These are phyloP conservation scores for Aethionema arabicum DNA, from an alignment of 345 rosid genomes.

Conservation along the genomic window DNA sequence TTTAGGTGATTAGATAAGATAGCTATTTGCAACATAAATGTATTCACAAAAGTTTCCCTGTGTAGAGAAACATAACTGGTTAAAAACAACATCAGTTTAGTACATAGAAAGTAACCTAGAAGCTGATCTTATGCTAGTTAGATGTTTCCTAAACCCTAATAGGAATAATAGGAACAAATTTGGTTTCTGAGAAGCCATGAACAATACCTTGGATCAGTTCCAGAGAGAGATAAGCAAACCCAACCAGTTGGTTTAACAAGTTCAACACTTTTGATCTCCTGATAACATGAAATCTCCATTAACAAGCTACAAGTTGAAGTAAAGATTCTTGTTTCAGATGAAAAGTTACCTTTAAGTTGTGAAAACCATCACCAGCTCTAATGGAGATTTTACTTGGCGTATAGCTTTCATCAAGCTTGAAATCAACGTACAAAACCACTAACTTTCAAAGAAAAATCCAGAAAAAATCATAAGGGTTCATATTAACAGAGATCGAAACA, in stretches of 20 bases:
- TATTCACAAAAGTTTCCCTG: constrained; percentile 90
- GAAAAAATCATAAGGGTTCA: background rate
- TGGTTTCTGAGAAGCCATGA: too few species aligned
- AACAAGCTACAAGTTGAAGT: background rate
- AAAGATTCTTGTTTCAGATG: background rate
- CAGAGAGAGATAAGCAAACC: constrained; percentile 74
- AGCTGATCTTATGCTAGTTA: constrained; percentile 12
- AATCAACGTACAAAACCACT: constrained; percentile 78
- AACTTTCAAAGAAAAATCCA: constrained; percentile 43
- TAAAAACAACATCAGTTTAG: background rate
- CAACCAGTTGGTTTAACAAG: constrained; percentile 88
- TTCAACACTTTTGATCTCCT: constrained; percentile 89
- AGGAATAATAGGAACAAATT: too few species aligned
- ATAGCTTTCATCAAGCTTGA: constrained; percentile 94
- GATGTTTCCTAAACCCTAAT: background rate
- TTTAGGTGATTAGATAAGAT: constrained; percentile 81
- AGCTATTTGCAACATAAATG: constrained; percentile 86
- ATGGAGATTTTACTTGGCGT: constrained; percentile 85
- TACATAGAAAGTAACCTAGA: background rate
- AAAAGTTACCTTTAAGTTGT: constrained; percentile 72
- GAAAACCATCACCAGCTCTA: constrained; percentile 93
- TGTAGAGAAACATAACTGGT: constrained; percentile 18
- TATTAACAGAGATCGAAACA: too few species aligned
- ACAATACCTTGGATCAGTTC: constrained; percentile 74
- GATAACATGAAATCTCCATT: constrained; percentile 2